A percentile compares a stretch with the other conserved stretches of the same genome.
Conservation (phyloP, 768 basidiomycete species). For the Xerocomus brunneocitrinus region DNA sequence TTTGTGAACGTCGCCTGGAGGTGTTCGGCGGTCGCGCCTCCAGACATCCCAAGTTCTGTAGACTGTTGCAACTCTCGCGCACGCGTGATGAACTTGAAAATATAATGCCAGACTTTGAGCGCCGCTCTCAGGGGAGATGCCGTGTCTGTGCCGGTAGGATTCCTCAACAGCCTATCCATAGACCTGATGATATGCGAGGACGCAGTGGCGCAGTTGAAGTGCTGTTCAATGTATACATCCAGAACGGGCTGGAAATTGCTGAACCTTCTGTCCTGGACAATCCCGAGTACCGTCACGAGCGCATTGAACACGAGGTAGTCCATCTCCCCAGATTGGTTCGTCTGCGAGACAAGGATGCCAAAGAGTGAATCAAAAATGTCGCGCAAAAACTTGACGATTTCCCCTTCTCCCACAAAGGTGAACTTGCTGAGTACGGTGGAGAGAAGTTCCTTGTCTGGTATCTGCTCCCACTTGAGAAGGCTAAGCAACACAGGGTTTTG, state of each 20-base stretch:
- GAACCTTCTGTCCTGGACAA: slow-evolving; percentile 91
- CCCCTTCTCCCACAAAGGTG: slow-evolving; percentile 89
- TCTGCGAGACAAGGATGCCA: slow-evolving; percentile 72
- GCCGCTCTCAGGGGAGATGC: slow-evolving; percentile 81
- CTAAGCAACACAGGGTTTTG: slow-evolving; percentile 83
- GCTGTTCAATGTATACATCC: slow-evolving; percentile 88
- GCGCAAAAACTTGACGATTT: slow-evolving; percentile 89
- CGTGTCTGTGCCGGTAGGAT: slow-evolving; percentile 66
- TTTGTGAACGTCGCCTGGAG: slow-evolving; percentile 80
- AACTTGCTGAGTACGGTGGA: slow-evolving; percentile 75
- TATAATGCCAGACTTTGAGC: slow-evolving; percentile 94
- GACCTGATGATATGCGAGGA: slow-evolving; percentile 82
- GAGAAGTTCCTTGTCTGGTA: slow-evolving; percentile 60
- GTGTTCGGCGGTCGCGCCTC: slow-evolving; percentile 80
- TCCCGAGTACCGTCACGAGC: slow-evolving; percentile 85
- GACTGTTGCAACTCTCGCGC: slow-evolving; percentile 83
- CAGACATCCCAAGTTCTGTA: slow-evolving; percentile 73
- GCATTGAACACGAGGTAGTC: slow-evolving; percentile 87
- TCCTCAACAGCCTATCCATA: slow-evolving; percentile 75
- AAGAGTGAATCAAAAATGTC: slow-evolving; percentile 93
- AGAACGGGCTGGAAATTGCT: slow-evolving; percentile 92
- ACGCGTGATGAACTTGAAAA: slow-evolving; percentile 92
- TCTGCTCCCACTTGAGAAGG: slow-evolving; percentile 75
- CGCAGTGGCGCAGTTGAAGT: slow-evolving; percentile 78
- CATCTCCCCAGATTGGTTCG: slow-evolving; percentile 73